Conservation (phyloP, 208 protist species). For the Crithidia thermophila region DNA sequence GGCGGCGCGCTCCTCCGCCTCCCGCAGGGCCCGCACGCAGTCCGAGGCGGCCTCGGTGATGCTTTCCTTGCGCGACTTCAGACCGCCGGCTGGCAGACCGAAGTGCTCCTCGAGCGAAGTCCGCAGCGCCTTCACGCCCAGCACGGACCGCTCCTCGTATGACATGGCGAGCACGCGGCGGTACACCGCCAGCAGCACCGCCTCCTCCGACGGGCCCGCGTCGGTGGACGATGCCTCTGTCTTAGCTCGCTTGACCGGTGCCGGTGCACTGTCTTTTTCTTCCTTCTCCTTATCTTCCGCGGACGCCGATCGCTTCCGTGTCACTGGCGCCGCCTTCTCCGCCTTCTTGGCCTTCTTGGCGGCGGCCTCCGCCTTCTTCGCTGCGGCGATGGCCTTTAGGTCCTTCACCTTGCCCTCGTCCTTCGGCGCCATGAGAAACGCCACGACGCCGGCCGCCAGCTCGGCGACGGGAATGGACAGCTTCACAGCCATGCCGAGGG, state of each 20-base stretch:
- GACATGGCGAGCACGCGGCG: slow-evolving; percentile 61
- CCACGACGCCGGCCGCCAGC: slow-evolving; percentile 43
- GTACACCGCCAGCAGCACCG: slow-evolving; percentile 70
- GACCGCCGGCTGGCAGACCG: slow-evolving; percentile 34
- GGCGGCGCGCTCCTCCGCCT: slow-evolving; percentile 49
- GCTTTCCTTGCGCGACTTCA: slow-evolving; percentile 56
- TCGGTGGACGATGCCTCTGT: neutral
- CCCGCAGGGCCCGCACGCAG: slow-evolving; percentile 63
- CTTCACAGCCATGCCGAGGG: slow-evolving; percentile 47
- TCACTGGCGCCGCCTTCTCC: neutral
- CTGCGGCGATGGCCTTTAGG: neutral
- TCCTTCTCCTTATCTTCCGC: too few species aligned
- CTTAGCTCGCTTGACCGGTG: too few species aligned
- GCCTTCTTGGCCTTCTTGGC: slow-evolving; percentile 20
- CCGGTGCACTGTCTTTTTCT: too few species aligned
- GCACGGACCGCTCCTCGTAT: slow-evolving; percentile 41
- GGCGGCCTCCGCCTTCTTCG: neutral
- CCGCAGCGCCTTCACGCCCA: slow-evolving; percentile 74
- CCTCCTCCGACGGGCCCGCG: slow-evolving; percentile 50
- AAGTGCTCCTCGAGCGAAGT: slow-evolving; percentile 60
- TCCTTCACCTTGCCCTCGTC: slow-evolving; percentile 26
- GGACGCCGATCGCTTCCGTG: too few species aligned
- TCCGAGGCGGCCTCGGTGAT: slow-evolving; percentile 72
- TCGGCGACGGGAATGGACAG: slow-evolving; percentile 37
- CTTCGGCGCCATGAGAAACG: slow-evolving; percentile 68